Percentiles rank a stretch among this genome's conserved stretches.
Evolutionary conservation across 78 protist species (phyloP).

Genomic region (Dictyostelium brefeldianum): DNA sequence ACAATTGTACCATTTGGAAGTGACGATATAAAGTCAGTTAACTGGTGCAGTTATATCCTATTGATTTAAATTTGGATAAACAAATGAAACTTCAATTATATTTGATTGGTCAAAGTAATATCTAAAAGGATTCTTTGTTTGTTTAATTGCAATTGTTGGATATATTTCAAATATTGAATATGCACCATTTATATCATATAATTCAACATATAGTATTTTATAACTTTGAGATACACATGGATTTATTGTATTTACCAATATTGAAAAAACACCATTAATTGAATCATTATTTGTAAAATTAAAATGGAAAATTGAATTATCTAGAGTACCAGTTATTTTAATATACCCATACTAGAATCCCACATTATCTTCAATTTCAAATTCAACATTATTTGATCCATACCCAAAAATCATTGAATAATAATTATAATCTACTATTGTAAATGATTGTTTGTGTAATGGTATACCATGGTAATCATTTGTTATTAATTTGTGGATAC

Average conservation of each 20-base stretch:
- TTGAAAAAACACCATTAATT: not conserved
- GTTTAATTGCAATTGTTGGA: not conserved
- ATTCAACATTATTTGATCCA: not conserved
- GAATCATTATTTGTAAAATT: not conserved
- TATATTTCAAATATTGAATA: not conserved
- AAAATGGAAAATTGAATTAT: not conserved
- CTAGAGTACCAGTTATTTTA: not conserved
- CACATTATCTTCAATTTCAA: not conserved
- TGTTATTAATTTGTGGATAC: too few relatives aligned
- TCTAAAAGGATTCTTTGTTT: too few relatives aligned
- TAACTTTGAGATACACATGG: slow-evolving; percentile 19
- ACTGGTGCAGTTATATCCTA: too few relatives aligned
- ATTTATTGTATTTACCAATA: not conserved
- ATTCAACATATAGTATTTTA: not conserved
- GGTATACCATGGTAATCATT: too few relatives aligned
- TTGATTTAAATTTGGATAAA: too few relatives aligned
- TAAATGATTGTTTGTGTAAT: too few relatives aligned
- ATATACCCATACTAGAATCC: not conserved
- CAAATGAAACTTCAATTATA: too few relatives aligned
- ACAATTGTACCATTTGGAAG: too few relatives aligned
- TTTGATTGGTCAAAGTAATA: too few relatives aligned
- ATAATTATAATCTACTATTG: too few relatives aligned
- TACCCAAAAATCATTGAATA: too few relatives aligned
- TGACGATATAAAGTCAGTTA: too few relatives aligned
- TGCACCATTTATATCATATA: not conserved